Percentiles rank a stretch among this genome's conserved stretches.
phyloP scores from a whole-genome alignment of 164 flowering plant genomes.

The Vitis labrusca region DNA sequence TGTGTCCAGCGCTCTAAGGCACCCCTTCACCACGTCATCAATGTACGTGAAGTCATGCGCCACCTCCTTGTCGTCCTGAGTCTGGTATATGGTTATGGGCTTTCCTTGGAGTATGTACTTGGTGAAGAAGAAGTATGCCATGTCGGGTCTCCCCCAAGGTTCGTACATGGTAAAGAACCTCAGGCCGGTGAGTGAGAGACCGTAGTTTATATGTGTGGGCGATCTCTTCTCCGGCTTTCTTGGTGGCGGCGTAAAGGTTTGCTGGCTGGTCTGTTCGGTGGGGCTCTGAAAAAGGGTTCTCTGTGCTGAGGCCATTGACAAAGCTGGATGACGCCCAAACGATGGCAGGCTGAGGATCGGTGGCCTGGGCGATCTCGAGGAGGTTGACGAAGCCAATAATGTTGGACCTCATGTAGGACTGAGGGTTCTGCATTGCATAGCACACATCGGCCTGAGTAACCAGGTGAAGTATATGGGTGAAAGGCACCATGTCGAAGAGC shows the following conservation, averaged over 20 bases:
- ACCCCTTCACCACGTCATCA: constrained; percentile 87
- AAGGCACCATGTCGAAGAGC: constrained; percentile 81
- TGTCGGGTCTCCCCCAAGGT: too few species aligned
- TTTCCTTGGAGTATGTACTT: too few species aligned
- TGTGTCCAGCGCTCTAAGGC: constrained; percentile 84
- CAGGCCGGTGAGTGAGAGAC: too few species aligned
- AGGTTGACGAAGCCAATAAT: constrained; percentile 81
- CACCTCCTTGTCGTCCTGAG: constrained; percentile 3
- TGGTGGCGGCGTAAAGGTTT: too few species aligned
- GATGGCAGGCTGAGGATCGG: constrained; percentile 78
- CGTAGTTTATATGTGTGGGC: too few species aligned
- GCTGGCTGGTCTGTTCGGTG: too few species aligned
- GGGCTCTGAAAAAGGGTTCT: constrained; percentile 15
- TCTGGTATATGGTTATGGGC: constrained; percentile 11
- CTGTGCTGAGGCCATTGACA: constrained; percentile 82
- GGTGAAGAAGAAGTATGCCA: too few species aligned
- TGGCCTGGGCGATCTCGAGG: constrained; percentile 62
- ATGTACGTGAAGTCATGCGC: constrained; percentile 87
- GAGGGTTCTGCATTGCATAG: constrained; percentile 91
- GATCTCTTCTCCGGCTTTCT: too few species aligned
- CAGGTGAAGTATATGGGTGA: constrained; percentile 85
- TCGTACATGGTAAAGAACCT: too few species aligned
- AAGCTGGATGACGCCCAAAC: constrained; percentile 96
- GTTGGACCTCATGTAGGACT: constrained; percentile 75
- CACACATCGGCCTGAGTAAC: constrained; percentile 93